Percentiles rank a stretch among this genome's conserved stretches.
Conservation (phyloP, 1,284 basidiomycete species). For the Spongiforma sp. region DNA sequence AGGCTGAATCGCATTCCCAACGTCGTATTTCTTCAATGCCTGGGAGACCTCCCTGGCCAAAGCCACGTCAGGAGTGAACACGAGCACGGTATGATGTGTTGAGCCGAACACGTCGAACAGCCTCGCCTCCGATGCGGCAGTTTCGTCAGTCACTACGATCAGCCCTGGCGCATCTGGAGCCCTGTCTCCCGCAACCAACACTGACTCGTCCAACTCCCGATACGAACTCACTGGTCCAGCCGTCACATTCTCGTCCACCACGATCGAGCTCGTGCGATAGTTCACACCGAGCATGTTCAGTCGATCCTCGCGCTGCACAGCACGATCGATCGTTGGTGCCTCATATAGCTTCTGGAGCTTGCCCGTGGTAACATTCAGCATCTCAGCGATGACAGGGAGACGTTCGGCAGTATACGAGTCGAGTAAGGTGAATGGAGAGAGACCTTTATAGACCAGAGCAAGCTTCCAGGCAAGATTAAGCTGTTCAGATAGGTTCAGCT, state of each 20-base stretch:
- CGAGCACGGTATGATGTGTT: slow-evolving; percentile 25
- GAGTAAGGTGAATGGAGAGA: slow-evolving; percentile 33
- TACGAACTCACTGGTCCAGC: neutral
- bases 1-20: neutral
- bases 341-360: neutral
- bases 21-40: neutral
- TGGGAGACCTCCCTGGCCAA: neutral
- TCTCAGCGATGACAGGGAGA: slow-evolving; percentile 45
- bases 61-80: neutral
- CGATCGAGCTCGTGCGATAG: neutral
- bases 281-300: neutral
- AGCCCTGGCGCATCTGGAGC: neutral
- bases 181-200: neutral
- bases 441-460: slow-evolving; percentile 18
- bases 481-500: slow-evolving; percentile 19
- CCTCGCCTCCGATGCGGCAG: neutral
- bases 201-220: neutral
- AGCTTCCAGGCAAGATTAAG: slow-evolving; percentile 50
- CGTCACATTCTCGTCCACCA: neutral
- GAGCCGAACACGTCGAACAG: slow-evolving; percentile 4
- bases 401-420: neutral
- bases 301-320: neutral
- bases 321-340: neutral
- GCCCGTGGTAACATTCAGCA: slow-evolving; percentile 34
- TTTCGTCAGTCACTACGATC: neutral